Base-by-base conservation (phyloP, 2,329 filamentous ascomycete species). In the Domatiomyces globalis region DNA sequence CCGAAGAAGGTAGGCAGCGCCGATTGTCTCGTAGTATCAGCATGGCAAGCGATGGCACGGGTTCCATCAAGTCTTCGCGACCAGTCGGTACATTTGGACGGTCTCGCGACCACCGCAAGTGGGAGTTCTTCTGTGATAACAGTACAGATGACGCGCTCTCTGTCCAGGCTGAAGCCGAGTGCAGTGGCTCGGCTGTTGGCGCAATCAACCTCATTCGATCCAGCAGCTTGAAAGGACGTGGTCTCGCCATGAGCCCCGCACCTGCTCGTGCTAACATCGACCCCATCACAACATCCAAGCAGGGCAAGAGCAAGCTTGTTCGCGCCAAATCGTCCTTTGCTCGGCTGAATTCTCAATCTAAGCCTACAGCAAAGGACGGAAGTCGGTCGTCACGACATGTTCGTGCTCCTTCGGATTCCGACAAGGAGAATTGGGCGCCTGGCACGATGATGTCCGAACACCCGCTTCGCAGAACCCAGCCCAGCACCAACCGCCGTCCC, bases 341-440 rank as follows among this genome's bases (percentile, higher is more conserved):
- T 2, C 75, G 79, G 47, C 63, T 85, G 50, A 80, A 85, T 62
- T 73, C 67, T 9, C 62, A 39, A 15, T 10, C 2, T 15, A 10
- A 39, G 33, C 12, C 33, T 10, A 61, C 29, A 62, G 66, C 8
- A 57, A 57, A 33, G 69, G 68, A 52, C 66, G 69, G 48, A 73
- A 72, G 54, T 57, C 53, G 54, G 55, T 61, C 63, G 58, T 55
- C 22, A 33, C 17, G 8, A 18, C 20, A 18, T 27, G 63, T 73
- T 60, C 39, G 66, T 72, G 66, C 60, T 72, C 60, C 64, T 78
- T 78, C 69, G 47, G 89, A 95, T 62, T 95, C 87, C 1, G 90
- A 96, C 66, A 96, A 96, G 69, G 90, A 96, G 70, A 96, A 96
- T 63, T 94, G 87, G 79, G 68, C 76, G 43, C 77, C 77, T 1